These are phyloP conservation scores for Penicillium sclerotiorum DNA, from an alignment of 2,329 filamentous ascomycete species.

Conservation along the genomic window DNA sequence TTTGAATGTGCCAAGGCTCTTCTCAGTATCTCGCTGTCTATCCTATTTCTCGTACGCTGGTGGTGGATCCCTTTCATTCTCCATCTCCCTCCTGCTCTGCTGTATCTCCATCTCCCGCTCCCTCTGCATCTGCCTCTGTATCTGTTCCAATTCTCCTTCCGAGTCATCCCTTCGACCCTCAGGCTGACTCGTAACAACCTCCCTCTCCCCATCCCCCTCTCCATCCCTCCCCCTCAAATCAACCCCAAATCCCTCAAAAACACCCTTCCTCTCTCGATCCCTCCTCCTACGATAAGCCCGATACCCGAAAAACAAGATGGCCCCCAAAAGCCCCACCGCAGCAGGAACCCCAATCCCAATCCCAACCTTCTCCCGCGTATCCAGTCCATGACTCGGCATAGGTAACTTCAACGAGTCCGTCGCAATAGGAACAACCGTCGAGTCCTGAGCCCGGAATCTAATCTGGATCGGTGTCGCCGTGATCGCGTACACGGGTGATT, in stretches of 20 bases:
- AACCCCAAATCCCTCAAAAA: too few relatives aligned
- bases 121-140: background rate
- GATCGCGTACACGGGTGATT: slow-evolving; percentile 4
- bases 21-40: too few relatives aligned
- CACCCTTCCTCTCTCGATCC: too few relatives aligned
- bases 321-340: background rate
- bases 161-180: background rate
- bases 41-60: background rate
- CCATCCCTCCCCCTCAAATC: background rate
- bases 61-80: background rate
- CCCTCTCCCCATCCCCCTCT: background rate
- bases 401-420: slow-evolving; percentile 4
- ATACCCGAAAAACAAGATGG: background rate
- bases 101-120: background rate
- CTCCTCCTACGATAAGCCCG: too few relatives aligned
- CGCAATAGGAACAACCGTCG: slow-evolving; percentile 8
- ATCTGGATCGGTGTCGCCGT: slow-evolving; percentile 19
- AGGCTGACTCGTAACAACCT: background rate
- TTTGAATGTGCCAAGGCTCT: too few relatives aligned
- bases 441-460: slow-evolving; percentile 17
- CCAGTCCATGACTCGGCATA: slow-evolving; percentile 6
- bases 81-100: background rate
- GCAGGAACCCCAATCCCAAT: slow-evolving; percentile 6
- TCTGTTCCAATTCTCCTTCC: background rate
- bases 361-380: slow-evolving; percentile 12